Conservation (phyloP, 2,329 filamentous ascomycete species). For the Exophiala viscosa region DNA sequence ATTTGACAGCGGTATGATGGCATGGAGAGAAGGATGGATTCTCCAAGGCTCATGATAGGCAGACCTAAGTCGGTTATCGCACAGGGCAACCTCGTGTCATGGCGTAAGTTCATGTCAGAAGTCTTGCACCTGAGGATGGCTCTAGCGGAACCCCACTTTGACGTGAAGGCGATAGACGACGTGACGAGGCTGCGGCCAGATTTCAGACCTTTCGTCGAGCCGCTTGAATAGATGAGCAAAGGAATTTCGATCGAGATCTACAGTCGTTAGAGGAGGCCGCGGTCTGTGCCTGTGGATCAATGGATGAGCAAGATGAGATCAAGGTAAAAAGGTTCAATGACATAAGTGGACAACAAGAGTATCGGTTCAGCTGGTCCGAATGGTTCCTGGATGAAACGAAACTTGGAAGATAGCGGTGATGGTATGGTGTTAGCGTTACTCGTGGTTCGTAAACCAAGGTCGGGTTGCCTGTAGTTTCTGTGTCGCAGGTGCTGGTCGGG, state of each 20-base stretch:
- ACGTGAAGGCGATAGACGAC: too few species aligned
- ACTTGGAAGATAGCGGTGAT: neutral
- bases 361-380: neutral
- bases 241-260: conserved; percentile 13
- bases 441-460: neutral
- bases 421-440: neutral
- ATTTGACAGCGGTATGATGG: conserved; percentile 10
- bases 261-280: neutral
- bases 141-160: too few species aligned
- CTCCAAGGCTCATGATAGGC: conserved; percentile 9
- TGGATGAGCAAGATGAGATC: neutral
- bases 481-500: too few species aligned
- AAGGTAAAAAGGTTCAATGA: neutral
- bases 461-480: too few species aligned
- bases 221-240: neutral
- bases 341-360: neutral
- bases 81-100: conserved; percentile 25
- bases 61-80: conserved; percentile 22
- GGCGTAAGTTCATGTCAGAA: conserved; percentile 14
- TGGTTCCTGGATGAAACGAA: neutral
- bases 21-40: conserved; percentile 2
- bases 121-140: neutral
- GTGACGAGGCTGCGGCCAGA: too few species aligned
- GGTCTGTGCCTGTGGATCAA: conserved; percentile 1
- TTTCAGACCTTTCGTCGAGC: too few species aligned